These are phyloP conservation scores for Monosporascus ibericus DNA, from an alignment of 2,329 filamentous ascomycete species.

Conservation along the genomic window DNA sequence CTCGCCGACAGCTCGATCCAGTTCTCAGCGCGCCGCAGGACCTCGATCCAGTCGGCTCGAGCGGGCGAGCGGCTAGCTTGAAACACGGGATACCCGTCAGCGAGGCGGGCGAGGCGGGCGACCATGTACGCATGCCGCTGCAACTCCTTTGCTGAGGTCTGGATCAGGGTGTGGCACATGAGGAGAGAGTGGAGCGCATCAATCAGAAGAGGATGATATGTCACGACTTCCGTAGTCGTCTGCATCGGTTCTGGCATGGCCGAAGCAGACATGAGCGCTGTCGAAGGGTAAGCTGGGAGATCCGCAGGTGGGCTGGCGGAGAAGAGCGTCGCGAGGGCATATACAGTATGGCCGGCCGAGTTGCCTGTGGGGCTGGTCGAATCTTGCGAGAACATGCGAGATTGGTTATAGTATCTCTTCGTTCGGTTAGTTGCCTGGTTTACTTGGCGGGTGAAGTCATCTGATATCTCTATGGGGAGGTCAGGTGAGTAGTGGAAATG, in stretches of 20 bases:
- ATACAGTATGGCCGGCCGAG: slow-evolving; percentile 31
- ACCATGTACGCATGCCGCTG: slow-evolving; percentile 78
- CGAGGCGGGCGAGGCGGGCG: slow-evolving; percentile 65
- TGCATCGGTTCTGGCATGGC: slow-evolving; percentile 24
- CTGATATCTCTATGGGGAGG: slow-evolving; percentile 52
- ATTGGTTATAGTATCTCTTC: slow-evolving; percentile 22
- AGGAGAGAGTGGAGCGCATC: slow-evolving; percentile 75
- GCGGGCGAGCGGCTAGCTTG: slow-evolving; percentile 65
- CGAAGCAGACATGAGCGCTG: slow-evolving; percentile 26
- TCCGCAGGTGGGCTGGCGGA: slow-evolving; percentile 58
- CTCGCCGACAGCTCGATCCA: slow-evolving; percentile 59
- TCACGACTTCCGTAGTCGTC: slow-evolving; percentile 53
- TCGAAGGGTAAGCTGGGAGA: slow-evolving; percentile 60
- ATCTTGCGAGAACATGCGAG: slow-evolving; percentile 38
- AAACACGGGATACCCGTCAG: slow-evolving; percentile 77
- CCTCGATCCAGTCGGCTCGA: slow-evolving; percentile 74
- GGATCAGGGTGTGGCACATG: slow-evolving; percentile 70
- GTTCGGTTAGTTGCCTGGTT: slow-evolving; percentile 40
- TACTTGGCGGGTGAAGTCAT: slow-evolving; percentile 51
- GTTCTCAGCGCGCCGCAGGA: slow-evolving; percentile 60
- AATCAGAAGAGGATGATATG: slow-evolving; percentile 73
- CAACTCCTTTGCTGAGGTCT: slow-evolving; percentile 72
- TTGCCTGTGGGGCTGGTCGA: slow-evolving; percentile 22
- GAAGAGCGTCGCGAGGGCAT: slow-evolving; percentile 59
- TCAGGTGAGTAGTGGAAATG: slow-evolving; percentile 75